Evolutionary conservation across 1,139 yeast species (phyloP), one percentile per base, ranked within the genome.

Genomic region (Saccharomycopsis phalli): DNA sequence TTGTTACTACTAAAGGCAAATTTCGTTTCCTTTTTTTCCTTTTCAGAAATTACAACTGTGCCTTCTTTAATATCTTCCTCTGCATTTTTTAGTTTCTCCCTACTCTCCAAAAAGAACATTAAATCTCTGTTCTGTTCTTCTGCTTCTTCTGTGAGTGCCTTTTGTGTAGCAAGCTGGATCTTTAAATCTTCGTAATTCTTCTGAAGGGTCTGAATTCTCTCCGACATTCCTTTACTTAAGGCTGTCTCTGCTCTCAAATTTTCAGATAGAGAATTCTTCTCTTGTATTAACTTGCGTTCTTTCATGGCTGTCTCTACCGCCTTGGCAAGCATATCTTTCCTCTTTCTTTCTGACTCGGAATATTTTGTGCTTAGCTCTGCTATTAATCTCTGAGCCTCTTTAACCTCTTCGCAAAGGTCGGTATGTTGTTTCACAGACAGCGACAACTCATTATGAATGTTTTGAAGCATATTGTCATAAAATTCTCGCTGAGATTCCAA

Each of bases 401-500:
- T 38, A 63, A 51, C 3, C 62, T 52, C 51, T 21, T 29, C 34
- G 17, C 16, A 10, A n/a, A 20, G 28, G 5, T n/a, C 23, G 8
- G 10, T 14, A 2, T 5, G 16, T 25, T n/a, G 23, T 21, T 14
- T 35, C 34, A 19, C 17, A 17, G 30, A 34, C 28, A 13, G 11
- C 11, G 36, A 37, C 16, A 40, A 40, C 26, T 40, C 42, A 32
- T 59, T 65, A 2, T 65, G 63, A 11, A 62, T 59, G 34, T 68
- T 69, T n/a, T 64, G 58, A 22, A 81, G 51, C 44, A 77, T 67
- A 8, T 66, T 63, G 53, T 86, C 95, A 54, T 82, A 87, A 57
- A 80, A 83, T 47, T 82, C 91, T 40, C 95, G 65, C 58, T 87
- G 96, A n/a, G 93, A 80, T 38, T 87, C 94, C 40, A 87, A 61